Evolutionary conservation across 179 eudicot species (phyloP).

Genomic region (Silene noctiflora): DNA sequence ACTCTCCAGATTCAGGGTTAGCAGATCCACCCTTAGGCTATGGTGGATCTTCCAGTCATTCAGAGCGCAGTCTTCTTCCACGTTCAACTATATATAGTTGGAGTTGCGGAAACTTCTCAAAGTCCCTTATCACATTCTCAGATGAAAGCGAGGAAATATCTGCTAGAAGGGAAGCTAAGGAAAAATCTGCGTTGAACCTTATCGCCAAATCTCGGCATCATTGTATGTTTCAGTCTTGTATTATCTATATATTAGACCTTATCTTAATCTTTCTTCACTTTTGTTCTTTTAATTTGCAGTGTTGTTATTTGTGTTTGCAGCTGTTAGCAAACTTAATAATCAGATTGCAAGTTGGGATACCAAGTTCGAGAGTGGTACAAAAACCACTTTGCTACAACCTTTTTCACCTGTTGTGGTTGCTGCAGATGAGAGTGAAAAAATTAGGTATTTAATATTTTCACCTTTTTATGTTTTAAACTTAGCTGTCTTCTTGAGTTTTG

Average conservation of each 20-base stretch:
- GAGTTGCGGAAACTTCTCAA: conserved; percentile 95
- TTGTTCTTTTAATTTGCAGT: conserved; percentile 15
- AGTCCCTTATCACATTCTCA: conserved; percentile 74
- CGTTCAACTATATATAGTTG: conserved; percentile 88
- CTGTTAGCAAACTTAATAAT: conserved; percentile 67
- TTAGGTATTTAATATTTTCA: conserved; percentile 66
- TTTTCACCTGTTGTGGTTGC: conserved; percentile 83
- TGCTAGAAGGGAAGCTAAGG: conserved; percentile 72
- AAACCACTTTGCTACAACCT: conserved; percentile 76
- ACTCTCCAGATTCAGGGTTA: conserved; percentile 78
- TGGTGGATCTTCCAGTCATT: conserved; percentile 51
- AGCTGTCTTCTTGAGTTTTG: not conserved
- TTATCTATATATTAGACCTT: not conserved
- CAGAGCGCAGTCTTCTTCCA: conserved; percentile 90
- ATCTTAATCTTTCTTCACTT: not conserved
- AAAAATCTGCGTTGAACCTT: conserved; percentile 63
- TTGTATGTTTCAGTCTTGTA: conserved; percentile 39
- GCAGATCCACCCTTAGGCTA: conserved; percentile 81
- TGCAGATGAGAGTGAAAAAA: conserved; percentile 78
- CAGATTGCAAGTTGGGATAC: conserved; percentile 97
- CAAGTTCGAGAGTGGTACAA: conserved; percentile 81
- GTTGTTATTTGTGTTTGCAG: conserved; percentile 35
- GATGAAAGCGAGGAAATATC: conserved; percentile 75
- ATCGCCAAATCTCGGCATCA: conserved; percentile 83
- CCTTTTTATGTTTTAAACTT: not conserved